Percentiles rank a stretch among this genome's conserved stretches.
Conservation (phyloP, 768 basidiomycete species). For the Leucosporidium scottii region DNA sequence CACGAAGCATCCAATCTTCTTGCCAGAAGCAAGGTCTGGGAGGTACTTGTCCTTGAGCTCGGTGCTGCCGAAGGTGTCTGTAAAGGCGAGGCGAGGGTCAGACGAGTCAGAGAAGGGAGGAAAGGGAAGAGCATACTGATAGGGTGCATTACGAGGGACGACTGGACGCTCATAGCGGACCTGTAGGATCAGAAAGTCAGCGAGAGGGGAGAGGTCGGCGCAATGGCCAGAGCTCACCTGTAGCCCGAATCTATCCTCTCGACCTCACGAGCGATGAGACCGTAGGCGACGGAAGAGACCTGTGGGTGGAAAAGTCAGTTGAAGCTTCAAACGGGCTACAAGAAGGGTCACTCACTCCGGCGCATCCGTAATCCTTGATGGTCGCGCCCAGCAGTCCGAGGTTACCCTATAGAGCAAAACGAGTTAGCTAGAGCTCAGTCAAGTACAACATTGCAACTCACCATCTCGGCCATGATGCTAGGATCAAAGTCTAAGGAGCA, state of each 20-base stretch:
- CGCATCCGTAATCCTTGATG: slow-evolving; percentile 87
- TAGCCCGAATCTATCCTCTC: slow-evolving; percentile 96
- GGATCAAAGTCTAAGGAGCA: slow-evolving; percentile 61
- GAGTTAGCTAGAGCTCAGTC: too few species aligned
- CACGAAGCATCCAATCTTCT: slow-evolving; percentile 77
- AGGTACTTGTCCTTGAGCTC: slow-evolving; percentile 87
- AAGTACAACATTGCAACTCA: neutral
- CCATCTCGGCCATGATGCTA: slow-evolving; percentile 74
- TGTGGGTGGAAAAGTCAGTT: neutral
- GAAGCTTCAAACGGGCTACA: neutral
- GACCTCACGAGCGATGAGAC: slow-evolving; percentile 85
- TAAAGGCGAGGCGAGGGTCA: slow-evolving; percentile 41
- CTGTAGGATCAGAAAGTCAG: slow-evolving; percentile 42
- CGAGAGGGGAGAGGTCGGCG: too few species aligned
- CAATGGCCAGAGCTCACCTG: neutral
- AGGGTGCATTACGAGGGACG: slow-evolving; percentile 90
- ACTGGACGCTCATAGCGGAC: slow-evolving; percentile 89
- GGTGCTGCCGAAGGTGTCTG: slow-evolving; percentile 78
- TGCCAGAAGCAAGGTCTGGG: slow-evolving; percentile 72
- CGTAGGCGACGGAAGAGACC: slow-evolving; percentile 82
- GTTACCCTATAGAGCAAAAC: slow-evolving; percentile 48
- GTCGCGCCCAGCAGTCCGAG: slow-evolving; percentile 87
- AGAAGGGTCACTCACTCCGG: slow-evolving; percentile 48
- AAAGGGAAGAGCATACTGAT: slow-evolving; percentile 39
- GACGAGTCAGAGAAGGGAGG: neutral